These are phyloP conservation scores for Nidula microcarpa DNA, from an alignment of 768 basidiomycete species.

Conservation along the genomic window DNA sequence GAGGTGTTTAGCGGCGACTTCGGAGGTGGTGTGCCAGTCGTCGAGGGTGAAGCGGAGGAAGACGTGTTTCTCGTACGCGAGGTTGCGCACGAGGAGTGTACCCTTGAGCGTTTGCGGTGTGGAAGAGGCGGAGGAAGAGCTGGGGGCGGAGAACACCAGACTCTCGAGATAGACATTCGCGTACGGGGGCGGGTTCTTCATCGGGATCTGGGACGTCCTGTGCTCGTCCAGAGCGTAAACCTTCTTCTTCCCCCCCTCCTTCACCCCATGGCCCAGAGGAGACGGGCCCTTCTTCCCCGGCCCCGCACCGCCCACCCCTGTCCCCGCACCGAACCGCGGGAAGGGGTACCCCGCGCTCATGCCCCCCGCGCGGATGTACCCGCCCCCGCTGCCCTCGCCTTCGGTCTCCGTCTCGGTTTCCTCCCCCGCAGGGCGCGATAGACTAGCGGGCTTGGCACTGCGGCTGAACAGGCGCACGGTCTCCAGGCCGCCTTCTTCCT, in stretches of 20 bases:
- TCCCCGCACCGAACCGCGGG: conserved; percentile 7
- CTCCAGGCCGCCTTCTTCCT: conserved; percentile 56
- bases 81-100: conserved; percentile 78
- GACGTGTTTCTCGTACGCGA: conserved; percentile 84
- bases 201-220: conserved; percentile 24
- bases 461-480: conserved; percentile 61
- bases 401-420: conserved; percentile 38
- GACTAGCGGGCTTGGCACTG: conserved; percentile 64
- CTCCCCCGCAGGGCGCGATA: conserved; percentile 28
- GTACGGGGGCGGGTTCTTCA: conserved; percentile 15
- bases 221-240: conserved; percentile 10
- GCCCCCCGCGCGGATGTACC: conserved; percentile 1
- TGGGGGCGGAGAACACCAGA: conserved; percentile 10
- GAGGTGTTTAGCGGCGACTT: conserved; percentile 59
- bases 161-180: conserved; percentile 25
- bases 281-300: neutral
- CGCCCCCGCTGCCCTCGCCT: conserved; percentile 17
- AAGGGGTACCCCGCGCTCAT: conserved; percentile 16
- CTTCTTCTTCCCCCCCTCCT: neutral
- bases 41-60: conserved; percentile 89
- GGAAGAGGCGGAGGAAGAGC: neutral
- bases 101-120: conserved; percentile 51
- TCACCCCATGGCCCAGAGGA: neutral
- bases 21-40: conserved; percentile 90
- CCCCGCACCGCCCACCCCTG: neutral